A percentile compares a stretch with the other conserved stretches of the same genome.
phyloP scores from a whole-genome alignment of 2,329 filamentous ascomycete species.

The Cladosporium sp. region DNA sequence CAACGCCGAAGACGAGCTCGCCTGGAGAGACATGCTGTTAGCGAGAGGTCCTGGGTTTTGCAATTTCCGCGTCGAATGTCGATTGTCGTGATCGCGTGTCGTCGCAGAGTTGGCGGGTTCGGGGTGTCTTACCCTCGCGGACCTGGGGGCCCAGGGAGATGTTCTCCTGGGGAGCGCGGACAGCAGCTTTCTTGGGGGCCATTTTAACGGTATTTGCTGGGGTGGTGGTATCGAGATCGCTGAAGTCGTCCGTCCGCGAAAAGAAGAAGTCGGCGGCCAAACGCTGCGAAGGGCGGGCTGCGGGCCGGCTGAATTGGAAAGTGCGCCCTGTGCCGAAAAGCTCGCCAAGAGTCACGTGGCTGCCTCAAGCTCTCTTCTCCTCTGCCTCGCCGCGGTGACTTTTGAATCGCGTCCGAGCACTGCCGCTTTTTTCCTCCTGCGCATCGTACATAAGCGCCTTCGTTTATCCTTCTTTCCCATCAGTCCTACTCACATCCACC shows the following conservation, averaged over 20 bases:
- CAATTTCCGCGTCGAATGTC: conserved; percentile 15
- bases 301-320: conserved; percentile 17
- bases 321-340: conserved; percentile 6
- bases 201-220: conserved; percentile 52
- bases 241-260: conserved; percentile 15
- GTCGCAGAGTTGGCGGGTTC: conserved; percentile 36
- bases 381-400: conserved; percentile 7
- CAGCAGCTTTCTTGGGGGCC: conserved; percentile 88
- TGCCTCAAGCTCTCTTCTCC: background rate
- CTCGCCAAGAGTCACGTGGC: conserved; percentile 5
- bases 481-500: background rate
- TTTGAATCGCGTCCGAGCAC: conserved; percentile 15
- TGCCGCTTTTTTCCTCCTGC: conserved; percentile 11
- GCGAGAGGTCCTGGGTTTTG: conserved; percentile 21
- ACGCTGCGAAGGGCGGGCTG: background rate
- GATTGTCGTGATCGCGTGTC: conserved; percentile 24
- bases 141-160: conserved; percentile 96
- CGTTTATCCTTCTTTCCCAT: background rate
- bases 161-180: conserved; percentile 85
- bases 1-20: conserved; percentile 97
- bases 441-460: conserved; percentile 12
- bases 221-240: conserved; percentile 14
- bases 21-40: conserved; percentile 53
- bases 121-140: conserved; percentile 70
- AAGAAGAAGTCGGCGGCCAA: conserved; percentile 12